phyloP scores from a whole-genome alignment of 768 basidiomycete species.

The Tulasnella calospora region DNA sequence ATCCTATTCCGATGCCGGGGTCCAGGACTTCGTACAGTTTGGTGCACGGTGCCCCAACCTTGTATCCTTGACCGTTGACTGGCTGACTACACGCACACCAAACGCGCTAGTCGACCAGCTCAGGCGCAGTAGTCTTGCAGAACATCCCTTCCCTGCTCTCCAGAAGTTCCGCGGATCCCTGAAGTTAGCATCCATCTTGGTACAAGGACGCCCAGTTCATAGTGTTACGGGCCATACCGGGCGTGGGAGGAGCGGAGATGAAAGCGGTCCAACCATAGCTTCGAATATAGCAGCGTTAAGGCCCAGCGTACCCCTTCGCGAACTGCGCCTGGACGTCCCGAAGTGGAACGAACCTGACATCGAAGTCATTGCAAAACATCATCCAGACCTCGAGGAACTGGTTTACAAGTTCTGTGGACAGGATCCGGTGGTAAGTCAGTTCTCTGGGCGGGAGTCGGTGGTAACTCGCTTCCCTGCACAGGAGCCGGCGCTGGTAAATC shows the following conservation, averaged over 20 bases:
- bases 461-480: too few species aligned
- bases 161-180: background rate
- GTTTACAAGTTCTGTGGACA: background rate
- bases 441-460: too few species aligned
- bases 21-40: background rate
- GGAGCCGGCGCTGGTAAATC: too few species aligned
- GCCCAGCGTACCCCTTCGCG: background rate
- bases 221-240: background rate
- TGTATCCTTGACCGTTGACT: background rate
- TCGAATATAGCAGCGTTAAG: background rate
- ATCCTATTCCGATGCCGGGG: background rate
- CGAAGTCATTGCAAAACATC: background rate
- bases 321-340: background rate
- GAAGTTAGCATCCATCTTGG: background rate
- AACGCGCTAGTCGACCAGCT: background rate
- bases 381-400: background rate
- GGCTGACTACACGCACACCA: background rate
- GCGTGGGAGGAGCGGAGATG: too few species aligned
- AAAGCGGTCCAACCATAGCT: background rate
- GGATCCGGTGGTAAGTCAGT: background rate
- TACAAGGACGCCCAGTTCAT: background rate
- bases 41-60: background rate
- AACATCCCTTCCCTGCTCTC: background rate
- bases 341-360: background rate
- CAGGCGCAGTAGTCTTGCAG: background rate